phyloP scores from a whole-genome alignment of 106 monocot genomes.

The Dactylorhiza incarnata region DNA sequence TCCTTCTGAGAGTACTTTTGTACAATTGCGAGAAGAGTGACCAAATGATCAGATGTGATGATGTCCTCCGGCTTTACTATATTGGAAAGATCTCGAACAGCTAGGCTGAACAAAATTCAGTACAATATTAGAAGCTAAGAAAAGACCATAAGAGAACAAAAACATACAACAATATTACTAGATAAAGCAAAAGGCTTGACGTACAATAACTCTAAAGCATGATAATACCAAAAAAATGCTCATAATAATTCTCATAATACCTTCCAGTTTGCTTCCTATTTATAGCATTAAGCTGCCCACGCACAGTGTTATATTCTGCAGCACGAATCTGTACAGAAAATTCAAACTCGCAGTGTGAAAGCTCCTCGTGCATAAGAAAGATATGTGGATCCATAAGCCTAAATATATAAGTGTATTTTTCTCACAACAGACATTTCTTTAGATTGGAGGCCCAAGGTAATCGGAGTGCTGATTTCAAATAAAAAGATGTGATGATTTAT shows the following conservation, averaged over 20 bases:
- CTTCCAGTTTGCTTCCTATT: constrained; percentile 97
- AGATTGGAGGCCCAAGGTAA: neutral
- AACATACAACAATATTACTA: neutral
- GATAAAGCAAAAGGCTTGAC: constrained; percentile 1
- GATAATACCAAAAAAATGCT: neutral
- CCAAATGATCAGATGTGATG: constrained; percentile 86
- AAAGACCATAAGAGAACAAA: neutral
- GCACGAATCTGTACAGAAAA: constrained; percentile 49
- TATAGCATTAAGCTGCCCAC: constrained; percentile 94
- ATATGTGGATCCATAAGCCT: neutral
- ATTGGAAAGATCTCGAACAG: constrained; percentile 87
- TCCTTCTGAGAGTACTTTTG: constrained; percentile 96
- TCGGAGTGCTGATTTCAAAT: neutral
- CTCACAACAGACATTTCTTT: neutral
- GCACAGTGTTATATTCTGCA: constrained; percentile 85
- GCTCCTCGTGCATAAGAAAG: neutral
- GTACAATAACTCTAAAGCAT: neutral
- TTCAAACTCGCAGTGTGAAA: neutral
- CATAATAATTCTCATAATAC: constrained; percentile 20
- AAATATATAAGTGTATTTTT: neutral
- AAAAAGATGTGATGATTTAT: neutral
- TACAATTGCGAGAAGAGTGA: constrained; percentile 85
- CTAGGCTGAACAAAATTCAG: constrained; percentile 40
- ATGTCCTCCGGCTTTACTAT: constrained; percentile 90
- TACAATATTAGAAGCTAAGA: constrained; percentile 6